These are phyloP conservation scores for Alloteropsis angusta DNA, from an alignment of 202 grass and related monocot genomes.

Conservation along the genomic window DNA sequence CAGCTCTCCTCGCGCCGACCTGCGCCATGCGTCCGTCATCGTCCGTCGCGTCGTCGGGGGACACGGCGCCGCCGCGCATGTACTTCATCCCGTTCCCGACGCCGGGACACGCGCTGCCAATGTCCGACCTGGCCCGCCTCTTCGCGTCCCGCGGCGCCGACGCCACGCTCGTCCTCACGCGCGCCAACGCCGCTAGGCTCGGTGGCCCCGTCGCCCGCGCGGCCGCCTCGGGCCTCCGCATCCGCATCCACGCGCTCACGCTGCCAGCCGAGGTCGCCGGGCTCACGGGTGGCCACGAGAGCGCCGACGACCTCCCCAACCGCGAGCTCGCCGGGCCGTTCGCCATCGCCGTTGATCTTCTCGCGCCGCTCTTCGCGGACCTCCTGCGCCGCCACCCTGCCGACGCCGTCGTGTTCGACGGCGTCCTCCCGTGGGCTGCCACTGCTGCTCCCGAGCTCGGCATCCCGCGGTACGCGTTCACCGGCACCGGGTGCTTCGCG, in stretches of 20 bases:
- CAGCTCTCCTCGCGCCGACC: background rate
- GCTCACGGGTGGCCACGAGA: constrained; percentile 41
- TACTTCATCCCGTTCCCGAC: constrained; percentile 51
- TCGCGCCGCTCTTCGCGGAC: constrained; percentile 28
- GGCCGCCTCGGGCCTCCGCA: constrained; percentile 20
- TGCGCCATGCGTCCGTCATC: background rate
- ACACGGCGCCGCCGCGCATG: constrained; percentile 13
- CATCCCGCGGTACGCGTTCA: constrained; percentile 59
- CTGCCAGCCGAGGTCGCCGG: constrained; percentile 15
- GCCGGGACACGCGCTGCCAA: constrained; percentile 50
- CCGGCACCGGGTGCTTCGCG: constrained; percentile 43
- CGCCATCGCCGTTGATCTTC: constrained; percentile 35
- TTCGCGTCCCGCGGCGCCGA: constrained; percentile 41
- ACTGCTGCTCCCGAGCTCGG: constrained; percentile 31
- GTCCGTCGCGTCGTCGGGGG: background rate
- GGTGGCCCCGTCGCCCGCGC: constrained; percentile 19
- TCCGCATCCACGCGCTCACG: constrained; percentile 26
- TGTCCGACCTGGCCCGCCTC: constrained; percentile 51
- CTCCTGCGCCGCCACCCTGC: constrained; percentile 23
- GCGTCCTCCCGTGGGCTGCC: constrained; percentile 56
- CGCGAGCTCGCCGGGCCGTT: constrained; percentile 33
- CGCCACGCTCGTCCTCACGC: constrained; percentile 41
- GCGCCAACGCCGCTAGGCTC: constrained; percentile 32
- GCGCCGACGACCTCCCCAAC: constrained; percentile 39
- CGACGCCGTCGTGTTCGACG: constrained; percentile 54